Evolutionary conservation across 2,329 filamentous ascomycete genomes (phyloP), one percentile per base, ranked within the genome.

Genomic region (Phialophora tarda): DNA sequence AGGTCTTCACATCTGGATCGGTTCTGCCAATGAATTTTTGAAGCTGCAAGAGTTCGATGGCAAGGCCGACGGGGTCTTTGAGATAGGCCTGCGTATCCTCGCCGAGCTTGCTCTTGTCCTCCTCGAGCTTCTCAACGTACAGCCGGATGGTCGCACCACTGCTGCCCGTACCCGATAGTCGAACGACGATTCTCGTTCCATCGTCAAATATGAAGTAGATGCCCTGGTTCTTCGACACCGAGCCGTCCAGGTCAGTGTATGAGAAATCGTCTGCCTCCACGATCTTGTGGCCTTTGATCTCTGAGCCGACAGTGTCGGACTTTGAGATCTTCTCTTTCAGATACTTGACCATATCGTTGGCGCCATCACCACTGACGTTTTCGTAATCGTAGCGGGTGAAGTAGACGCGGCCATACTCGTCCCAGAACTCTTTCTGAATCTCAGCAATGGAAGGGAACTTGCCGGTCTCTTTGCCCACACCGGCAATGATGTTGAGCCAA

Each of bases 331-430:
- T 85, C 71, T 89, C 88, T 74, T 89, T 86, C 75, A 99, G 85
- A 75, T 92, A 89, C 64, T 87, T 89, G 54, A 97, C 90, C 66
- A 99, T 89, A 83, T 96, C 94, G 82, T 91, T 91, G 70, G 95
- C 95, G 48, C 91, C 93, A 8, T 94, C 92, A 55, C 89, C 90
- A 82, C 97, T 93, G 71, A 96, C 93, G 73, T 96, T 88, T 82
- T 99, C 95, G 82, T 97, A 99, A 82, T 99, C 95, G 81, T 98
- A 98, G 71, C 95, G 92, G 51, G 95, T 99, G 86, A 99, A 99
- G 85, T 98, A 99, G 34, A 93, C 97, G 66, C 95, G 93, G 75
- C 95, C 95, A 79, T 99, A 99, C 64, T 88, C 91, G 75, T 87
- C 86, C 95, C 95, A 99, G 87, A 99, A 98, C 78, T 97, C 92